Conservation (phyloP, 73 alveolate genomes). For the Tetrahymena elliotti region DNA sequence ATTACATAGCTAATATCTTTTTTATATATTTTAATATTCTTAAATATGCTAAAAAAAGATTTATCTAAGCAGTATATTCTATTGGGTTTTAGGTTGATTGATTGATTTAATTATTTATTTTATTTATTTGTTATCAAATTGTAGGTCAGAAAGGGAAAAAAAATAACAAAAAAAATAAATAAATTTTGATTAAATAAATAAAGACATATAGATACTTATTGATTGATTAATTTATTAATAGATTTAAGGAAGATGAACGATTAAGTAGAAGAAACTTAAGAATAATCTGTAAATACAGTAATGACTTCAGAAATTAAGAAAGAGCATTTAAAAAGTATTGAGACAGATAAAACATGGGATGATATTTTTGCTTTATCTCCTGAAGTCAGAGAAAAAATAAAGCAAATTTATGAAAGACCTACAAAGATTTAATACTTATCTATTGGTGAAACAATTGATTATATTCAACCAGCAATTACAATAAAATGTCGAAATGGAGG, state of each 20-base stretch:
- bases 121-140: too few relatives aligned
- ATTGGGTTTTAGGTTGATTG: neutral
- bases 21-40: too few relatives aligned
- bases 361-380: neutral
- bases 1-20: neutral
- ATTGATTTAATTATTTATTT: neutral
- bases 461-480: neutral
- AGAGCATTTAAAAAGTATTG: neutral
- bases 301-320: neutral
- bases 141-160: neutral
- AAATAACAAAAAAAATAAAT: too few relatives aligned
- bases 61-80: neutral
- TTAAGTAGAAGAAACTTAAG: neutral
- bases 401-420: neutral
- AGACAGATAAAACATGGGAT: neutral
- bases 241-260: neutral
- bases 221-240: neutral
- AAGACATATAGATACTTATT: neutral
- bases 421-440: neutral
- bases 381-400: neutral
- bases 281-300: neutral
- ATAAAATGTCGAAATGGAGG: neutral
- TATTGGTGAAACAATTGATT: neutral
- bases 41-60: neutral
- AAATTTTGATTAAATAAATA: too few relatives aligned